Conservation (phyloP, 495 filamentous ascomycete species). For the Talaromyces borbonicus region DNA sequence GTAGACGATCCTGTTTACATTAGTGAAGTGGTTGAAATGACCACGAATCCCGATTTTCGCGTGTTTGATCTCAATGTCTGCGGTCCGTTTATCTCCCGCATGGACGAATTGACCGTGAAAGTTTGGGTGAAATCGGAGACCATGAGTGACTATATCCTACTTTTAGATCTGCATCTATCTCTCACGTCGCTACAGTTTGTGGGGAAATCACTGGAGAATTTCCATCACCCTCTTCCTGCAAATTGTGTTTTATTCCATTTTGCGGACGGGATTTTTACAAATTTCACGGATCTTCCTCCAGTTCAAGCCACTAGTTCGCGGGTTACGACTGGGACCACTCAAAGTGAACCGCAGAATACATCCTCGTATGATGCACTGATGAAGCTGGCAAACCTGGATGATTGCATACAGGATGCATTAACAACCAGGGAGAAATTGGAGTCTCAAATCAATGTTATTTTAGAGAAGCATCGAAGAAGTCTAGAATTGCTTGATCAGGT, state of each 20-base stretch:
- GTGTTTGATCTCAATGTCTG: constrained; percentile 70
- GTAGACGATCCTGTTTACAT: constrained; percentile 72
- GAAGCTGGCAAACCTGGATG: constrained; percentile 78
- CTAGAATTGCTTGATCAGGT: constrained; percentile 38
- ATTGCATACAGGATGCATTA: constrained; percentile 86
- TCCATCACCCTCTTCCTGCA: constrained; percentile 63
- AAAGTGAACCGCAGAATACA: constrained; percentile 44
- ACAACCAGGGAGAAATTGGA: constrained; percentile 65
- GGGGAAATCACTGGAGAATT: constrained; percentile 63
- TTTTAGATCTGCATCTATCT: constrained; percentile 64
- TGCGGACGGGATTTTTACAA: constrained; percentile 80
- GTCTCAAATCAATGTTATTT: constrained; percentile 63
- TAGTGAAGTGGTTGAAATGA: constrained; percentile 69
- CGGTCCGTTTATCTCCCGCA: constrained; percentile 54
- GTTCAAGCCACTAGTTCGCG: constrained; percentile 19
- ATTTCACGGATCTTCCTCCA: constrained; percentile 48
- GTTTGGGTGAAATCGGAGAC: constrained; percentile 63
- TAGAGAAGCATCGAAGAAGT: constrained; percentile 43
- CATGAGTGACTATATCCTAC: constrained; percentile 46
- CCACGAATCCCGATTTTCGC: constrained; percentile 85
- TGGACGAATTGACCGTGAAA: constrained; percentile 54
- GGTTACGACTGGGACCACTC: constrained; percentile 9
- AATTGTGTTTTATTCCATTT: constrained; percentile 88
- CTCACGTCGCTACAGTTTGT: constrained; percentile 70
- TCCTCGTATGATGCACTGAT: constrained; percentile 89